Base-by-base conservation (phyloP, 2,329 filamentous ascomycete genomes). In the Alternaria rosae region DNA sequence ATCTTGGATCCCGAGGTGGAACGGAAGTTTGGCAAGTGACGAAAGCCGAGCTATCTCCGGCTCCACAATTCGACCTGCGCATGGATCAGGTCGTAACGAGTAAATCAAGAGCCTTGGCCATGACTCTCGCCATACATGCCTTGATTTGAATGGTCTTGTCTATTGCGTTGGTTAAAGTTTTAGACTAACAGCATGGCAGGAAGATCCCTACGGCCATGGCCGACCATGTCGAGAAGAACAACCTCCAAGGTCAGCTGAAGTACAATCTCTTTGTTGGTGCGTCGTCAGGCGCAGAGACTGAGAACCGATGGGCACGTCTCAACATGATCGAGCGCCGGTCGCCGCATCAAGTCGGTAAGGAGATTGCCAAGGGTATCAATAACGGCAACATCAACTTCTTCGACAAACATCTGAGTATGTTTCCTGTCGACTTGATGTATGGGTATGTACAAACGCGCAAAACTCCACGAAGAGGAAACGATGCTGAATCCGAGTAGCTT, bases 341-440 rank as follows among this genome's bases (percentile, higher is more conserved):
- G 70, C 93, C 93, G 58, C 93, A 97, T 82, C 93, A 97, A 78
- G 93, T 97, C 63, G 93, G 93, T 76, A 97, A 96, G 84, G 87
- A 91, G 61, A 97, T 97, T 68, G 88, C 93, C 63, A 94, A 92
- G 83, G 93, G 93, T 10, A 96, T 97, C 82, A 97, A 97, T 79
- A 89, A 90, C 71, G 93, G 93, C 44, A 86, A 90, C 69, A 97
- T 97, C 82, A 89, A 94, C 66, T 97, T 97, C 81, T 97, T 96
- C 77, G 93, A 97, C 79, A 97, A 97, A 83, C 93, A 97, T 82
- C 79, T 97, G 76, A 93, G 90, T 80, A 96, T 96, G 93, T 97
- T 97, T 78, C 93, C 93, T 5, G 86, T 90, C 41, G 93, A 97
- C 77, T 83, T 97, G 67, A 91, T 94, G 78, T 95, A 95, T 78